Evolutionary conservation across 768 basidiomycete species (phyloP).

Genomic region (Lyophyllum atratum): DNA sequence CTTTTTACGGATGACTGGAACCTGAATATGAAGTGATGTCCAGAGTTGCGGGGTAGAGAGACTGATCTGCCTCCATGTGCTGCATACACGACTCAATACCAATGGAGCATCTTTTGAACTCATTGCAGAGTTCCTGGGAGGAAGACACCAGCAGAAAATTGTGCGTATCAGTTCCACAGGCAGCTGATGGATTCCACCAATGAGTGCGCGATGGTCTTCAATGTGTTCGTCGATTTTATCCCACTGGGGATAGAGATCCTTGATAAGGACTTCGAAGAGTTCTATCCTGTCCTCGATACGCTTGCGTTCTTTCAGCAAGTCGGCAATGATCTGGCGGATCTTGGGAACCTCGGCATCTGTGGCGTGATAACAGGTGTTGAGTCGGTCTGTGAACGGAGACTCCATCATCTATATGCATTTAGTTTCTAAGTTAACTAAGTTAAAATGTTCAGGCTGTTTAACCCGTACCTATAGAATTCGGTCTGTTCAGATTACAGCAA

Average conservation of each 20-base stretch:
- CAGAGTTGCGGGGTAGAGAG: constrained; percentile 6
- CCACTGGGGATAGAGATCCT: neutral
- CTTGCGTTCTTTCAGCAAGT: neutral
- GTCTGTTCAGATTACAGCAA: too few relatives aligned
- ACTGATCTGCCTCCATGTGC: constrained; percentile 3
- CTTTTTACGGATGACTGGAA: too few relatives aligned
- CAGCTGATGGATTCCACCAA: neutral
- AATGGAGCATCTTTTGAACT: constrained; percentile 8
- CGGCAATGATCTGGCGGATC: neutral
- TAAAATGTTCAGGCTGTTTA: too few relatives aligned
- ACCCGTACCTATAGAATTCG: too few relatives aligned
- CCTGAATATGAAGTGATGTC: constrained; percentile 3
- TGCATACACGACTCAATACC: constrained; percentile 9
- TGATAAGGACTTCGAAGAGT: neutral
- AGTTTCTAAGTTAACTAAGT: too few relatives aligned
- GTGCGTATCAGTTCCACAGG: neutral
- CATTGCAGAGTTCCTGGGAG: constrained; percentile 1
- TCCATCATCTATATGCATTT: too few relatives aligned
- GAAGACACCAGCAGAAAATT: constrained; percentile 6
- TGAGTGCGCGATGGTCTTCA: neutral
- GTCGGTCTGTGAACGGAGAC: neutral
- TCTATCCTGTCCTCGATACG: neutral
- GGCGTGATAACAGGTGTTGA: neutral
- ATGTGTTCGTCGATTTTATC: neutral
- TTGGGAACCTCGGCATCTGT: neutral